Evolutionary conservation across 768 basidiomycete species (phyloP), one percentile per base, ranked within the genome.

Genomic region (Panaeolus papilionaceus): DNA sequence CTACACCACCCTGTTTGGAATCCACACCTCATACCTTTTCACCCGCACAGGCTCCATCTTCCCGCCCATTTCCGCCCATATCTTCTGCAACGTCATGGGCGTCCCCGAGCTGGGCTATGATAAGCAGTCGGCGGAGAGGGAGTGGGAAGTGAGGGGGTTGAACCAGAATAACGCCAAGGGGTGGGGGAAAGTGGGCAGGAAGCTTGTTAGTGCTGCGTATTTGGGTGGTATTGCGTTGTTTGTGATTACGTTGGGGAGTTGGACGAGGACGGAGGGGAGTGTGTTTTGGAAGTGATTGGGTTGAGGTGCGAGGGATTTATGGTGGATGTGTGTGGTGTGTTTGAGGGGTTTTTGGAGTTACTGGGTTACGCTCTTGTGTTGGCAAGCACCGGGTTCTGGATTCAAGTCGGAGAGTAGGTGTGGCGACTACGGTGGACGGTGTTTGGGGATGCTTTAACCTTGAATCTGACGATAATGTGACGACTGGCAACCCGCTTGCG

Each of bases 61-160:
- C 38, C 91, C 95, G 1, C 83, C 96, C 2, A 84, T 96, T 65
- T 78, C 85, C 9, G 89, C 95, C 0, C 98, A 99, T 75, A 79
- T 92, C 0, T 97, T 95, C 75, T 99, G 98, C 83, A 99, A 99
- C 75, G 76, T 92, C 62, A 96, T 98, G 94, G 96, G 96, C 0
- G 73, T 98, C 37, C 98, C 97, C 2, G 84, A 89, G 64, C 84
- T 91, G 28, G 74, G 70, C 0, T 77, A 80, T 38, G 94, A 95
- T 33, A 37, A 16, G 26, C 28, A 14, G 9, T 49, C 47, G 47
- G 47, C 20, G 20, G 47, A 26, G 23, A 23, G 20, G 7, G 47
- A 8, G 11, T 49, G 47, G 47, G 47, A 49, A 20, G 8, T 26
- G n/a, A 23, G 47, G 47, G 47, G 67, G 72, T 93, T 40, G 72